phyloP scores from a whole-genome alignment of 345 rosid genomes.

The Lenwebbia sp. region DNA sequence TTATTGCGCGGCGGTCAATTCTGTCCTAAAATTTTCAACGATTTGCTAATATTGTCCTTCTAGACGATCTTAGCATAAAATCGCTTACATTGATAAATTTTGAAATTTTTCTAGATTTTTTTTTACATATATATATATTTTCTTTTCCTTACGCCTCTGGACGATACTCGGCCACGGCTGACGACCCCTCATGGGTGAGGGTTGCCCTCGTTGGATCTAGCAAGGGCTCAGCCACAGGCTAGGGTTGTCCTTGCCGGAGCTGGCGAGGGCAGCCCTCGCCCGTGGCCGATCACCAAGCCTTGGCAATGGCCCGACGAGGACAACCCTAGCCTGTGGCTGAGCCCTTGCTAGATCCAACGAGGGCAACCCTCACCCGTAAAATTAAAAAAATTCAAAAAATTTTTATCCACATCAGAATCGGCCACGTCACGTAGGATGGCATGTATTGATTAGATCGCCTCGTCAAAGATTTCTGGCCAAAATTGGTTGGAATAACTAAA shows the following conservation, averaged over 20 bases:
- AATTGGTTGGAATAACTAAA: not conserved
- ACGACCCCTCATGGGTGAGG: too few relatives aligned
- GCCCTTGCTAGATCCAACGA: too few relatives aligned
- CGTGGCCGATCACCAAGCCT: fast-evolving
- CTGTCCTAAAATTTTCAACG: not conserved
- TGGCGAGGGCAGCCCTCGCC: too few relatives aligned
- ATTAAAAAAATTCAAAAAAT: not conserved
- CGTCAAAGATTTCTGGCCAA: not conserved
- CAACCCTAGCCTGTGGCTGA: too few relatives aligned
- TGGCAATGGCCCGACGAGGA: not conserved
- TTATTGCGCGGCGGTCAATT: not conserved
- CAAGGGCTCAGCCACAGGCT: too few relatives aligned
- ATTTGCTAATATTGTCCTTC: not conserved
- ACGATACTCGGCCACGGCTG: too few relatives aligned
- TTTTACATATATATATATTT: too few relatives aligned
- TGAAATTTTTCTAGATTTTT: not conserved
- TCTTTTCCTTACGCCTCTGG: too few relatives aligned
- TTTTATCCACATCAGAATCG: fast-evolving
- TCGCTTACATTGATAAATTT: not conserved
- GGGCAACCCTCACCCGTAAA: too few relatives aligned
- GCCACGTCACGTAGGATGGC: too few relatives aligned
- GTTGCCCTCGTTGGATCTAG: too few relatives aligned
- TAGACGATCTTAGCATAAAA: not conserved
- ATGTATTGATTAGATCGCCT: not conserved
- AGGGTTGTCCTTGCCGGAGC: too few relatives aligned